A percentile compares a stretch with the other conserved stretches of the same genome.
Conservation (phyloP, 2,329 filamentous ascomycete species). For the Furcasterigmium furcatum region DNA sequence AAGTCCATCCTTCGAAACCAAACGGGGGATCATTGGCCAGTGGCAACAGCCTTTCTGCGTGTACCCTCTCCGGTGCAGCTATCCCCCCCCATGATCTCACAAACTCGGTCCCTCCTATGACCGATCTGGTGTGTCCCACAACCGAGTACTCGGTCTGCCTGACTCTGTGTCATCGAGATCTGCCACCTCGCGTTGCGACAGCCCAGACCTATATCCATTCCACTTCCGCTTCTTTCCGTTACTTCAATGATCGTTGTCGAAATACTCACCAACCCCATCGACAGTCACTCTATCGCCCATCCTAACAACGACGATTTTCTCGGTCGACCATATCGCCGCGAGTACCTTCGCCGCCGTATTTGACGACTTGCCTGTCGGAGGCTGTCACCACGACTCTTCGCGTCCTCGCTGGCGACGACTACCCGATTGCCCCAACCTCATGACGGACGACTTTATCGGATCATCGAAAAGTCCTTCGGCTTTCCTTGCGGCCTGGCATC, state of each 20-base stretch:
- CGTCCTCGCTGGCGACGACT: neutral
- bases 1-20: too few relatives aligned
- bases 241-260: neutral
- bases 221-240: slow-evolving; percentile 7
- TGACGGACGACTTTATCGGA: too few relatives aligned
- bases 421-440: neutral
- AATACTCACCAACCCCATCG: slow-evolving; percentile 5
- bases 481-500: too few relatives aligned
- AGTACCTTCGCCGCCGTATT: too few relatives aligned
- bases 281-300: neutral
- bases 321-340: too few relatives aligned
- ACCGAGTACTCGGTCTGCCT: slow-evolving; percentile 13
- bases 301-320: too few relatives aligned
- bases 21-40: too few relatives aligned
- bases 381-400: too few relatives aligned
- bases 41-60: neutral
- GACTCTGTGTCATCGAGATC: slow-evolving; percentile 14
- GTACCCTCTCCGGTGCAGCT: slow-evolving; percentile 5
- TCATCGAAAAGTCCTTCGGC: too few relatives aligned
- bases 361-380: too few relatives aligned
- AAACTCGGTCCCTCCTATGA: slow-evolving; percentile 10
- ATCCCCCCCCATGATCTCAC: slow-evolving; percentile 9
- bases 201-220: slow-evolving; percentile 13
- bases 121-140: slow-evolving; percentile 14
- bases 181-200: slow-evolving; percentile 6